These are phyloP conservation scores for Raphanus sativus DNA, from an alignment of 345 rosid species.

Conservation along the genomic window DNA sequence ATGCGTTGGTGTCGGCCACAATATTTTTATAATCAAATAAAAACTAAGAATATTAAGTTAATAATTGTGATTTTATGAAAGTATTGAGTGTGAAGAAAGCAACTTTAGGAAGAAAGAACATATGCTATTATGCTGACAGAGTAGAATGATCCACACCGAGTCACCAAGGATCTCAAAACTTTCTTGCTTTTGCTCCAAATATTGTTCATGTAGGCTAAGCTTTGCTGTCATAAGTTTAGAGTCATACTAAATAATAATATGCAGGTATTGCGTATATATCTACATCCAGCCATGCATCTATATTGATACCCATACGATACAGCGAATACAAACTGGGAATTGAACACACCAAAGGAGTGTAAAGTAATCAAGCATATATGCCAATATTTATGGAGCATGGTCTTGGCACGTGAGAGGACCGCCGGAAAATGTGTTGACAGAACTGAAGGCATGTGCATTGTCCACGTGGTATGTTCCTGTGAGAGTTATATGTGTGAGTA, in stretches of 20 bases:
- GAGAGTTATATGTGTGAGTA: background rate
- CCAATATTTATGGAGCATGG: background rate
- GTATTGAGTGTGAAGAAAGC: constrained; percentile 18
- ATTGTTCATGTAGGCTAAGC: constrained; percentile 15
- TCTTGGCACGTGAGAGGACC: background rate
- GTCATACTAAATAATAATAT: background rate
- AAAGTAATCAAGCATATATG: background rate
- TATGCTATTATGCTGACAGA: constrained; percentile 36
- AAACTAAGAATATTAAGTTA: background rate
- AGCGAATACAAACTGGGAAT: background rate
- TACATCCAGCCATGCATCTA: background rate
- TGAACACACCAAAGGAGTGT: background rate
- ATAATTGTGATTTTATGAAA: constrained; percentile 1
- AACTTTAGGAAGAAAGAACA: constrained; percentile 37
- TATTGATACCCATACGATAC: background rate
- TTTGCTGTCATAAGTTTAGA: constrained; percentile 10
- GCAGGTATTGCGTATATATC: background rate
- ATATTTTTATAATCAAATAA: background rate
- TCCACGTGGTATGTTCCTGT: background rate
- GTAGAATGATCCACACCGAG: constrained; percentile 20
- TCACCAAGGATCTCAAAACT: background rate
- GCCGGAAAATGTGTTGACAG: background rate
- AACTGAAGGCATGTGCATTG: constrained; percentile 12
- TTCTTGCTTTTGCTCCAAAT: constrained; percentile 31
- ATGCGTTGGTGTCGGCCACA: constrained; percentile 37